Conservation (phyloP, 2,329 filamentous ascomycete genomes). For the Fusarium compactum region DNA sequence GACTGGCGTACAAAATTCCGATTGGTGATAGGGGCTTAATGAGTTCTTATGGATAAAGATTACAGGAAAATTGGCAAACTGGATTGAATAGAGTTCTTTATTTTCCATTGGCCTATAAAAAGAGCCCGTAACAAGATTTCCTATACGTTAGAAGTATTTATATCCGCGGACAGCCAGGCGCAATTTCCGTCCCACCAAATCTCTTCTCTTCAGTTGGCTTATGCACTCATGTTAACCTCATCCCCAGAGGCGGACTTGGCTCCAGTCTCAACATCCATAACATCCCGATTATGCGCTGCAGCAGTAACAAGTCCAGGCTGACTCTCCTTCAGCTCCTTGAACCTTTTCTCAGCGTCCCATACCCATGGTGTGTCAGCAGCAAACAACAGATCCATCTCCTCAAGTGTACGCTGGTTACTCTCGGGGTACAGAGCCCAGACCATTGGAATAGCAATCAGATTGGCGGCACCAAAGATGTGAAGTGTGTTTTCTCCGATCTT, state of each 20-base stretch:
- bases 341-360: constrained; percentile 77
- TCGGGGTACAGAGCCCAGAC: constrained; percentile 82
- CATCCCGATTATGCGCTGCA: background rate
- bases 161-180: too few species aligned
- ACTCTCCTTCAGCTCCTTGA: constrained; percentile 70
- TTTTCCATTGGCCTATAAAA: too few species aligned
- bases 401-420: constrained; percentile 78
- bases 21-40: background rate
- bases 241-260: constrained; percentile 13
- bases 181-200: too few species aligned
- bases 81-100: background rate
- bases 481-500: constrained; percentile 71
- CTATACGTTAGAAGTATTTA: too few species aligned
- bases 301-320: constrained; percentile 59
- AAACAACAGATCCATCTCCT: constrained; percentile 81
- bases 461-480: constrained; percentile 78
- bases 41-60: too few species aligned
- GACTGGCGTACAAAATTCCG: background rate
- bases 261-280: constrained; percentile 23
- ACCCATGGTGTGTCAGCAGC: constrained; percentile 74
- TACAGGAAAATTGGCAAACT: too few species aligned
- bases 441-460: constrained; percentile 73
- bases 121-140: too few species aligned
- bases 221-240: constrained; percentile 15
- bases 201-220: rapidly evolving